Evolutionary conservation across 2,329 filamentous ascomycete genomes (phyloP), one percentile per base, ranked within the genome.

Genomic region (Fonsecaea erecta): DNA sequence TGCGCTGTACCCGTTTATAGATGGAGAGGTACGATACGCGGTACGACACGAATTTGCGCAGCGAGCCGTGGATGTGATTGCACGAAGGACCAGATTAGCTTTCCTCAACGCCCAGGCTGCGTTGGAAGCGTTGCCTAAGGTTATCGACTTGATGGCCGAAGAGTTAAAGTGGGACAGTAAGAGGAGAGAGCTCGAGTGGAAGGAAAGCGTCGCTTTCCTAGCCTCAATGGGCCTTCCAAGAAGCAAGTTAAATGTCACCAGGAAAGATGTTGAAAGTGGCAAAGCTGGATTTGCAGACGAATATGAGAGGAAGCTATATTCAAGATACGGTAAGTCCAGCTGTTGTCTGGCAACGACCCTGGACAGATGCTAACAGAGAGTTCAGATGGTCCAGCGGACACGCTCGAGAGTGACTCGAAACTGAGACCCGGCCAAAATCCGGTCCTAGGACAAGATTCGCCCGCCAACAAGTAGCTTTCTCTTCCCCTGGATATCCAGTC

Each of bases 91-190:
- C 46, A 84, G 94, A 63, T 80, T 97, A 62, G 91, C 93, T 8
- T 98, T 97, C 81, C 80, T 97, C 71, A 97, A 97, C 75, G 93
- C 93, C 4, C 92, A 97, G 77, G 93, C 93, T 11, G 90, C 93
- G 0, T 86, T 97, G 9, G 92, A 97, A 79, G 89, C 92, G 1
- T 84, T 97, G 52, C 93, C 94, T 4, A 85, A 81, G 64, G 87
- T 97, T 64, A 95, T 97, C 73, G 93, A 97, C 76, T 85, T 97
- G 66, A 96, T 97, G 93, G 85, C 82, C 35, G 86, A 90, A 72
- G 93, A 97, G 81, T 81, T 97, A 65, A 84, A 88, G 64, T 97
- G 93, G 93, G 87, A 89, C 74, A 80, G 76, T 63, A 83, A 83
- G 71, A 83, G 93, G 68, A 90, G 92, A 79, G 89, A 93, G 4